These are phyloP conservation scores for Corinectria fuckeliana DNA, from an alignment of 2,329 filamentous ascomycete genomes.

Conservation along the genomic window DNA sequence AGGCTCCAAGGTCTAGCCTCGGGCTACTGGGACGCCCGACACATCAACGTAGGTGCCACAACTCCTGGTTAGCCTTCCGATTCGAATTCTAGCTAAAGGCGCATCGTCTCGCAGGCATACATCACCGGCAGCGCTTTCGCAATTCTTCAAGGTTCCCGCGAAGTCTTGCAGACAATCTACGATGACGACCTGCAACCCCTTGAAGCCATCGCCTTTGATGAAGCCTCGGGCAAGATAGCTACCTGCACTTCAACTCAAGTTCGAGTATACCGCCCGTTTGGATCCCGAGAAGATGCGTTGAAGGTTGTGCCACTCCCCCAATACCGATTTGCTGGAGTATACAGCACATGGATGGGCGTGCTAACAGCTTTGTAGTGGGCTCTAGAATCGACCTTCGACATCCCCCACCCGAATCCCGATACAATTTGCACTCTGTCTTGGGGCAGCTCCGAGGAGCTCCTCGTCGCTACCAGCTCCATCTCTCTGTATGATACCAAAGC, in stretches of 20 bases:
- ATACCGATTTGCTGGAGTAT: not conserved
- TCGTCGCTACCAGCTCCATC: conserved; percentile 75
- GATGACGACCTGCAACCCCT: conserved; percentile 75
- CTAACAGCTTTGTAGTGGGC: conserved; percentile 59
- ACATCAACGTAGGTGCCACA: conserved; percentile 68
- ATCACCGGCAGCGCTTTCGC: conserved; percentile 88
- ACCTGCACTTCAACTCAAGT: conserved; percentile 70
- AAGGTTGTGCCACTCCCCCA: conserved; percentile 62
- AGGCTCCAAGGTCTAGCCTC: conserved; percentile 80
- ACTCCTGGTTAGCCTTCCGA: not conserved
- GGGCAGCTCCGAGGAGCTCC: conserved; percentile 84
- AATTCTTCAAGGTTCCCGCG: conserved; percentile 76
- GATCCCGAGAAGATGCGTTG: conserved; percentile 71
- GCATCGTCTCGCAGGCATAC: conserved; percentile 67
- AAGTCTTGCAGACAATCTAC: conserved; percentile 89
- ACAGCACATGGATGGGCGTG: conserved; percentile 5
- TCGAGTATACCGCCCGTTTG: conserved; percentile 80
- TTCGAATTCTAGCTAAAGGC: conserved; percentile 16
- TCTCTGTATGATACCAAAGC: conserved; percentile 67
- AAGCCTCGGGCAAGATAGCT: conserved; percentile 84
- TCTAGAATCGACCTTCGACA: conserved; percentile 66
- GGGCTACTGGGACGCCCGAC: conserved; percentile 74
- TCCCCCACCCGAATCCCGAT: conserved; percentile 39
- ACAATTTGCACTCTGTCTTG: conserved; percentile 72
- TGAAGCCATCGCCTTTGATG: conserved; percentile 81